Base-by-base conservation (phyloP, 31 red algal genomes). In the Bonnemaisonia californica region DNA sequence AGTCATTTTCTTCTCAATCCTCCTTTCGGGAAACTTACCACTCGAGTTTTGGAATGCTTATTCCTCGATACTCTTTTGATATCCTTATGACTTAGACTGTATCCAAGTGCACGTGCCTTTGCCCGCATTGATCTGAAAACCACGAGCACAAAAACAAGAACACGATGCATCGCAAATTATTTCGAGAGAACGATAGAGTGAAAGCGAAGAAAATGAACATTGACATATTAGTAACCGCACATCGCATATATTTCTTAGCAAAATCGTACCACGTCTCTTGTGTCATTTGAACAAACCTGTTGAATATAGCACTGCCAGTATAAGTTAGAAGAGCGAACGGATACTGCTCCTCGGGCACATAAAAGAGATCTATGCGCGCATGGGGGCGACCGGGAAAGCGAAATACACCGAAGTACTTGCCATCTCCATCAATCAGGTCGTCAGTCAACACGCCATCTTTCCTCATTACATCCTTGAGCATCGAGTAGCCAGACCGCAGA, bases 241-340 rank as follows among this genome's bases (percentile, higher is more conserved):
- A 4, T 12, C 4, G 40, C 9, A 7, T 8, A 38, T 32, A 8
- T 34, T 35, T 19, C 36, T 22, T 5, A 55, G 1, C 24, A 3
- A 33, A 32, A 19, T 1, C 19, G 7, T 54, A 18, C 23, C 24
- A 56, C 18, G 3, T 56, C 21, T 2, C 1, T 56, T 24, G 57
- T 29, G 38, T 28, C 30, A 31, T 23, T 57, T n/a, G 7, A 55
- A 26, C 85, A 11, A 67, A 90, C 79, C 88, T 57, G 38, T 91
- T 91, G 56, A 91, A 91, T 41, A 91, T 62, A 19, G 80, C 88
- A 65, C 80, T 91, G 1, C 88, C 88, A 3, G 88, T 91, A 57
- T 91, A 91, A 7, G 88, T 91, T 30, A 91, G 41, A 24, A 91
- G 54, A 8, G 88, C 88, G 57, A 72, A 91, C 32, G 88, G 80